phyloP scores from a whole-genome alignment of 352 stramenopile species.

The Globisporangium takayamanum region DNA sequence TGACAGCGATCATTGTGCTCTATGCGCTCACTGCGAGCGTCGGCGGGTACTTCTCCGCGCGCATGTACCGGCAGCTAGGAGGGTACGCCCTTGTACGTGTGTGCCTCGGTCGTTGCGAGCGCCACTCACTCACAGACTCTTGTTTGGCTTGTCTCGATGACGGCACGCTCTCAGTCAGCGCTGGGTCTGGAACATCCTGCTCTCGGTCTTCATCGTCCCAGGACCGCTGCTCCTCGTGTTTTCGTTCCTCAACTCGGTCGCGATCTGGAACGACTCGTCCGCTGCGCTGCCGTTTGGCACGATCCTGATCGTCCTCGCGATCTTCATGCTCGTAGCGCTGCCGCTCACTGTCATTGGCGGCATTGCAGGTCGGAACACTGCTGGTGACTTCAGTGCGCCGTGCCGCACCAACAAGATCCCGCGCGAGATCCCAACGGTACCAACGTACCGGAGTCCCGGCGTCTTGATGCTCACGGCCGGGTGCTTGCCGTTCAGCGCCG shows the following conservation, averaged over 20 bases:
- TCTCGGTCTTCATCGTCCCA: slow-evolving; percentile 90
- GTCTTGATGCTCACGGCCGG: slow-evolving; percentile 91
- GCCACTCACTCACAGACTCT: no score
- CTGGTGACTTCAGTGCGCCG: slow-evolving; percentile 87
- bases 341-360: slow-evolving; percentile 93
- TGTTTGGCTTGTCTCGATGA: no score
- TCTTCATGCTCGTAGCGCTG: slow-evolving; percentile 91
- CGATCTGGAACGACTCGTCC: slow-evolving; percentile 93
- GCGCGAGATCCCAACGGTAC: slow-evolving; percentile 89
- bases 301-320: slow-evolving; percentile 91
- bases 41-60: slow-evolving; percentile 89
- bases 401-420: slow-evolving; percentile 96
- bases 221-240: slow-evolving; percentile 90
- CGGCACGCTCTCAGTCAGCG: slow-evolving; percentile 33
- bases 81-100: no score
- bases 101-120: no score
- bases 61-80: slow-evolving; percentile 93
- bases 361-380: slow-evolving; percentile 92
- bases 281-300: slow-evolving; percentile 94
- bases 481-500: slow-evolving; percentile 95
- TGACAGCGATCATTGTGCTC: slow-evolving; percentile 91
- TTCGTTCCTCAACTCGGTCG: slow-evolving; percentile 93
- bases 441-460: slow-evolving; percentile 81
- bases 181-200: slow-evolving; percentile 94
- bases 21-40: slow-evolving; percentile 93